Conservation (phyloP, 1,284 basidiomycete species). For the Sporisorium scitamineum region DNA sequence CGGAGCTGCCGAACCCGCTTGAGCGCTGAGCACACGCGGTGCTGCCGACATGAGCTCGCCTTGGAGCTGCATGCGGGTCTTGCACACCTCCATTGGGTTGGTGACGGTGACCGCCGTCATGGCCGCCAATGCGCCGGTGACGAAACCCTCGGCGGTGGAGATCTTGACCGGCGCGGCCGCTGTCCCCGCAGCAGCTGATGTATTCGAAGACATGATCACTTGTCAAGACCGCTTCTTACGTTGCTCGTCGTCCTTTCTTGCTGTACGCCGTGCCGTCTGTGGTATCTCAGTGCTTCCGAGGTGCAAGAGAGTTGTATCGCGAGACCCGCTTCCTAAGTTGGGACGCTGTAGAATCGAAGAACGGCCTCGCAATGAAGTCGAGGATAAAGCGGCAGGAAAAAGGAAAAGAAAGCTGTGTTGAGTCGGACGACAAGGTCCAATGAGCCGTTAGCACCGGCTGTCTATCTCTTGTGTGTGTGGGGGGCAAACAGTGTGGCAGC, state of each 20-base stretch:
- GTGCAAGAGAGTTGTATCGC: too few relatives aligned
- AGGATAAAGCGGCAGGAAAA: not conserved
- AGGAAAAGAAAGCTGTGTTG: not conserved
- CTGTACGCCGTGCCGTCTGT: not conserved
- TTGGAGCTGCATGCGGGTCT: conserved; percentile 67
- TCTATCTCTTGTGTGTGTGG: not conserved
- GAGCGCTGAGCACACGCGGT: conserved; percentile 37
- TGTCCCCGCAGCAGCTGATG: conserved; percentile 18
- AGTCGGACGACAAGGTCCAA: not conserved
- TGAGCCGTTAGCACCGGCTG: not conserved
- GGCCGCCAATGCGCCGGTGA: conserved; percentile 56
- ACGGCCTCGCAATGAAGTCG: not conserved
- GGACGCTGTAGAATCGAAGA: not conserved
- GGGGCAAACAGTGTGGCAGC: not conserved
- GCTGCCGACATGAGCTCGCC: conserved; percentile 60
- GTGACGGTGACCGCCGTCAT: conserved; percentile 61
- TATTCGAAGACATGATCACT: conserved; percentile 21
- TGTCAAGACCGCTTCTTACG: too few relatives aligned
- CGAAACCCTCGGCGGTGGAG: conserved; percentile 54
- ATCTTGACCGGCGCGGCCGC: conserved; percentile 48
- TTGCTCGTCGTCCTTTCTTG: too few relatives aligned
- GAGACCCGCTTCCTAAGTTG: too few relatives aligned
- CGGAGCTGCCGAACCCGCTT: conserved; percentile 39
- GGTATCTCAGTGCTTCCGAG: not conserved
- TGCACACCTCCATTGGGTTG: conserved; percentile 64